phyloP scores from a whole-genome alignment of 148 eudicot genomes.

The Chenopodium quinoa region DNA sequence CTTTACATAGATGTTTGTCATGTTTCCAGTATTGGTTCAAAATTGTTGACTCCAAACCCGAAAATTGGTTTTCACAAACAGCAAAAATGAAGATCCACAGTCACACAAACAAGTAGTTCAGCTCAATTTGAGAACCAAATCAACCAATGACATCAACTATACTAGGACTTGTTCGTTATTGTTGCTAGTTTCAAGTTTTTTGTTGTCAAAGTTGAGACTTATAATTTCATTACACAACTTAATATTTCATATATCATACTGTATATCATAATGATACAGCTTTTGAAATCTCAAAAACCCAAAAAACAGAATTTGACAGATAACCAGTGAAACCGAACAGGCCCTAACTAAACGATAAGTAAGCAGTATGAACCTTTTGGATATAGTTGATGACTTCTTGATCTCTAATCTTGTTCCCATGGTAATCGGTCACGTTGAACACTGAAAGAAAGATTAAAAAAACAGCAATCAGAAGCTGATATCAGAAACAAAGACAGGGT shows the following conservation, averaged over 20 bases:
- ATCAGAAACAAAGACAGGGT: slow-evolving; percentile 19
- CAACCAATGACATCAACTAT: not conserved
- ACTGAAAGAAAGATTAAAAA: slow-evolving; percentile 38
- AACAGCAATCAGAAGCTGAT: slow-evolving; percentile 18
- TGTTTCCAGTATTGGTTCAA: not conserved
- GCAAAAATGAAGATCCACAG: not conserved
- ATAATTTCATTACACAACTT: not conserved
- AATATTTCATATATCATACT: too few relatives aligned
- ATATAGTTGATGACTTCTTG: slow-evolving; percentile 52
- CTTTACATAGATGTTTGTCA: not conserved
- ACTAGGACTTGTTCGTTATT: not conserved
- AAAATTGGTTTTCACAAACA: not conserved
- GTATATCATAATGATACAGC: too few relatives aligned
- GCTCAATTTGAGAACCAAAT: not conserved
- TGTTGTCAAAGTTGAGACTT: not conserved
- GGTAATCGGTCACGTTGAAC: slow-evolving; percentile 64
- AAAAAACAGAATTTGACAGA: not conserved
- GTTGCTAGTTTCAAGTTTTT: not conserved
- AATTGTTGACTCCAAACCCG: not conserved
- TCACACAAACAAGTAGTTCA: not conserved
- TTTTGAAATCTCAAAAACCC: not conserved
- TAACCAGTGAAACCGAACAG: not conserved
- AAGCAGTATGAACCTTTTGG: slow-evolving; percentile 36
- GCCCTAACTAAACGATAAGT: not conserved
- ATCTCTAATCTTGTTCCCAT: slow-evolving; percentile 75